Percentiles rank a stretch among this genome's conserved stretches.
These are phyloP conservation scores for Suillus bovinus DNA, from an alignment of 768 basidiomycete species.

Conservation along the genomic window DNA sequence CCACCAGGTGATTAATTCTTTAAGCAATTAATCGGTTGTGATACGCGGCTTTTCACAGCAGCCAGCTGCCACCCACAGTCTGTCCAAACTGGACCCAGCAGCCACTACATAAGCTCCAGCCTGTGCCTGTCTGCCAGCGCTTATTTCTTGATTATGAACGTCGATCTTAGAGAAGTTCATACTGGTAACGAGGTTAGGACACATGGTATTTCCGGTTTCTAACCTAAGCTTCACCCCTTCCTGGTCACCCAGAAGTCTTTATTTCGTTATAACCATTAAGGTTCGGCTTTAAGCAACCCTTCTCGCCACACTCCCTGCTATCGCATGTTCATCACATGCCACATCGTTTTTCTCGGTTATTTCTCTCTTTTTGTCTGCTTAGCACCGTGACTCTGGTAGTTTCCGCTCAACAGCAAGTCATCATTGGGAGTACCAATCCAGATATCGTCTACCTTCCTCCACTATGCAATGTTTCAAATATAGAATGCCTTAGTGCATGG, in stretches of 20 bases:
- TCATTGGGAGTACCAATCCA: slow-evolving; percentile 21
- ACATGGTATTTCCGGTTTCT: slow-evolving; percentile 1
- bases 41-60: neutral
- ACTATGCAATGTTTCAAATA: slow-evolving; percentile 16
- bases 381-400: slow-evolving; percentile 7
- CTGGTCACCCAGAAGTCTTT: neutral
- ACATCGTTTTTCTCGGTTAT: slow-evolving; percentile 21
- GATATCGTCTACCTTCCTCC: slow-evolving; percentile 32
- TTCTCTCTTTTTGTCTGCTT: slow-evolving; percentile 15
- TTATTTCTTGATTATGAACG: neutral
- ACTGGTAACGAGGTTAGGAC: slow-evolving; percentile 1
- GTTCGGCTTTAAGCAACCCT: neutral
- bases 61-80: neutral
- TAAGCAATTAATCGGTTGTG: neutral
- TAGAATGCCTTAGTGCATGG: slow-evolving; percentile 30
- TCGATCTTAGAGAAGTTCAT: neutral
- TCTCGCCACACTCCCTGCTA: slow-evolving; percentile 3
- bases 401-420: slow-evolving; percentile 24
- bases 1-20: neutral
- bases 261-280: neutral
- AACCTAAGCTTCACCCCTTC: neutral
- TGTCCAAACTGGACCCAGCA: neutral
- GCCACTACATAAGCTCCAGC: neutral
- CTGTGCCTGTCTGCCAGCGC: neutral
- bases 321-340: slow-evolving; percentile 19